phyloP scores from a whole-genome alignment of 495 filamentous ascomycete genomes.

The Penicillium egyptiacum region DNA sequence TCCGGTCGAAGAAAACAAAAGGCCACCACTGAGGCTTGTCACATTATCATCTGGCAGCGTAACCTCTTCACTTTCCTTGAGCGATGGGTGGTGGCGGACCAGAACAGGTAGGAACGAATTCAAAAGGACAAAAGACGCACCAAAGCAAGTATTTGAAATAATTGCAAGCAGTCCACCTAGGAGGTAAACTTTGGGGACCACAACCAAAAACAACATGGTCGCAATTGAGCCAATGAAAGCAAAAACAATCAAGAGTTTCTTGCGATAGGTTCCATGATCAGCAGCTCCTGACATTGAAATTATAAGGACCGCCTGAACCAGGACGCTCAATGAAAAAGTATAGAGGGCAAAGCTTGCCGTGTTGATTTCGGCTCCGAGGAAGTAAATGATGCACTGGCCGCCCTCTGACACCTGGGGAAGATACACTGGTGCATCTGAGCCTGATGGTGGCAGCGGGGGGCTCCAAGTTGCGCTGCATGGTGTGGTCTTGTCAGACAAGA shows the following conservation, averaged over 20 bases:
- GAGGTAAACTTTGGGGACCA: constrained; percentile 70
- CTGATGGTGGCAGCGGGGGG: constrained; percentile 25
- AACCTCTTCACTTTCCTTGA: constrained; percentile 13
- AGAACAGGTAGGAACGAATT: constrained; percentile 83
- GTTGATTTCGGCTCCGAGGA: constrained; percentile 85
- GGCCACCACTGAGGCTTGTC: constrained; percentile 21
- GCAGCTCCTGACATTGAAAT: constrained; percentile 95
- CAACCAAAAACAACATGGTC: constrained; percentile 86
- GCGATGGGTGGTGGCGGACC: constrained; percentile 70
- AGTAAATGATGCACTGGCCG: constrained; percentile 79
- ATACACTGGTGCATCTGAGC: constrained; percentile 20
- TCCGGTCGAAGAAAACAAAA: constrained; percentile 24
- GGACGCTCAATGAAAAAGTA: constrained; percentile 88
- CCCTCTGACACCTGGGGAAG: constrained; percentile 31
- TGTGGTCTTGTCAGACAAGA: constrained; percentile 69
- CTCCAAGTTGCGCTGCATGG: constrained; percentile 63
- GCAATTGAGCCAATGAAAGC: constrained; percentile 75
- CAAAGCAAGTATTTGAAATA: constrained; percentile 86
- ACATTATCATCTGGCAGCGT: neutral
- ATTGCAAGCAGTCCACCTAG: constrained; percentile 82
- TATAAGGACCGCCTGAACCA: constrained; percentile 85
- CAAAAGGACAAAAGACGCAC: constrained; percentile 80
- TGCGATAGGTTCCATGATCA: constrained; percentile 92
- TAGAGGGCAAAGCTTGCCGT: constrained; percentile 99
- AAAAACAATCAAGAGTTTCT: constrained; percentile 79